These are phyloP conservation scores for Paramecium bursaria DNA, from an alignment of 73 alveolate genomes.

Conservation along the genomic window DNA sequence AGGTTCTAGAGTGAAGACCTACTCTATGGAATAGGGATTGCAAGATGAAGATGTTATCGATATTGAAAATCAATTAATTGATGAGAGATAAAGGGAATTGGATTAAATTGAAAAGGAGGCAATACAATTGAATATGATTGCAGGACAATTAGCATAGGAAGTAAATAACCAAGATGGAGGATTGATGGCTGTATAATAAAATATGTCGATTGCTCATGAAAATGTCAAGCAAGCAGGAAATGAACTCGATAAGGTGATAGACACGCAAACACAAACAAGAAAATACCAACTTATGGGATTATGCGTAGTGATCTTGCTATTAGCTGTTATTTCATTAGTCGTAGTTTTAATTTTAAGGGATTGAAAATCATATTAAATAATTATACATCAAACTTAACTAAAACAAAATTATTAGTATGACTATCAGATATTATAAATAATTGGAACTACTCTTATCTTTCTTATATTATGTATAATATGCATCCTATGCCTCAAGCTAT, in stretches of 20 bases:
- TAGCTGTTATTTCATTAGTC: neutral
- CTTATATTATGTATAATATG: too few relatives aligned
- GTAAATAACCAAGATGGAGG: slow-evolving; percentile 4
- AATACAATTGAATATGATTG: slow-evolving; percentile 1
- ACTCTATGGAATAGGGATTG: slow-evolving; percentile 23
- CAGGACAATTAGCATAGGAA: neutral
- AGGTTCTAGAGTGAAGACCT: slow-evolving; percentile 11
- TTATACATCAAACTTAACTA: too few relatives aligned
- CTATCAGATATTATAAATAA: too few relatives aligned
- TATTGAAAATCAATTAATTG: slow-evolving; percentile 53
- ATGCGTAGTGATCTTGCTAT: too few relatives aligned
- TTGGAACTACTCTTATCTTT: too few relatives aligned
- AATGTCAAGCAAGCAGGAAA: slow-evolving; percentile 1
- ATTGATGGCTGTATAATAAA: neutral
- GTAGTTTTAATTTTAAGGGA: neutral
- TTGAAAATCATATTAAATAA: too few relatives aligned
- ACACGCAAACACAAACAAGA: neutral
- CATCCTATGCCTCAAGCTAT: too few relatives aligned
- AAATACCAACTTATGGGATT: neutral
- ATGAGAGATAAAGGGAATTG: slow-evolving; percentile 56
- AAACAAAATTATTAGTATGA: too few relatives aligned
- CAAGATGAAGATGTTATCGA: slow-evolving; percentile 31
- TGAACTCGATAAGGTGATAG: neutral
- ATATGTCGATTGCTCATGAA: neutral
- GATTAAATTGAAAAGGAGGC: slow-evolving; percentile 49